Percentiles rank a stretch among this genome's conserved stretches.
Evolutionary conservation across 176 grass and related monocot genomes (phyloP).

Genomic region (Juncus effusus): DNA sequence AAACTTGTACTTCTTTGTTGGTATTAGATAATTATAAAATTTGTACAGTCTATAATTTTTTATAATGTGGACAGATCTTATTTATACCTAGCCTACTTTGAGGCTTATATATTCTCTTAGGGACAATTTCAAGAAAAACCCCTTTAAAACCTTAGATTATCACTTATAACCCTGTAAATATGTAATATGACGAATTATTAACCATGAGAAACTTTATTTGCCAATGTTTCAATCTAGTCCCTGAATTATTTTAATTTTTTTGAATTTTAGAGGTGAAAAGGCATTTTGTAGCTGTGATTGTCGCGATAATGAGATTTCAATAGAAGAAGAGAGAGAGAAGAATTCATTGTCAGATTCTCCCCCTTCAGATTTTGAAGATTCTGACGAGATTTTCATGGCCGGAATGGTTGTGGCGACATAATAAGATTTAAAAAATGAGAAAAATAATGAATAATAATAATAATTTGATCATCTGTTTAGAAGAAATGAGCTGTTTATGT

Average conservation of each 20-base stretch:
- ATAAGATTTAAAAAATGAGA: slow-evolving; percentile 30
- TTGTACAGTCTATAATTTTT: not conserved
- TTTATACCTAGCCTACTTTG: too few species aligned
- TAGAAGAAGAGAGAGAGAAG: slow-evolving; percentile 67
- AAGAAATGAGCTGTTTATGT: slow-evolving; percentile 40
- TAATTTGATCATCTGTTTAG: slow-evolving; percentile 44
- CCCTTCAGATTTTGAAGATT: slow-evolving; percentile 40
- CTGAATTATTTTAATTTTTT: not conserved
- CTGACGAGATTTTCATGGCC: slow-evolving; percentile 68
- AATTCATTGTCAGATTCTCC: slow-evolving; percentile 25
- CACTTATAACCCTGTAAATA: too few species aligned
- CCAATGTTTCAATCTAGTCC: too few species aligned
- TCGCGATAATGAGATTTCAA: slow-evolving; percentile 68
- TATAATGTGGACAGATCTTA: too few species aligned
- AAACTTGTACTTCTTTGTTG: slow-evolving; percentile 18
- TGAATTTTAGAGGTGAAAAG: slow-evolving; percentile 67
- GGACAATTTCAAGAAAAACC: too few species aligned
- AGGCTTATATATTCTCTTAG: too few species aligned
- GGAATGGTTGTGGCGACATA: slow-evolving; percentile 60
- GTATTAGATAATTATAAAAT: slow-evolving; percentile 9
- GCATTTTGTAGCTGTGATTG: slow-evolving; percentile 69
- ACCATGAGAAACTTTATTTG: too few species aligned
- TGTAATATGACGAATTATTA: too few species aligned
- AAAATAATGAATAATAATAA: slow-evolving; percentile 27
- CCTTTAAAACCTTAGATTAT: too few species aligned